Percentiles rank a stretch among this genome's conserved stretches.
Conservation (phyloP, 2,329 filamentous ascomycete genomes). For the Drechslerella dactyloides region DNA sequence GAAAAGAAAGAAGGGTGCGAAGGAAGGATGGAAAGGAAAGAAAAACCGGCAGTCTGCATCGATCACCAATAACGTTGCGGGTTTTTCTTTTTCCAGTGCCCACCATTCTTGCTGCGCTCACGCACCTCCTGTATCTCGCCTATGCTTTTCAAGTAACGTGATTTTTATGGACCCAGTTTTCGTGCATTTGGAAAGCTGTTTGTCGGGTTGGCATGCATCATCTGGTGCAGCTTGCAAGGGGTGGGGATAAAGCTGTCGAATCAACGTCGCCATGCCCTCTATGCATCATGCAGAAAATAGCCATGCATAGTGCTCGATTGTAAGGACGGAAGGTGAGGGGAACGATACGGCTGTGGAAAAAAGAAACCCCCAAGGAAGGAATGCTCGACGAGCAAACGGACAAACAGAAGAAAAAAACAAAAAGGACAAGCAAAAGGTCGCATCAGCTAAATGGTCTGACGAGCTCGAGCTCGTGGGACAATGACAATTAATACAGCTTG, state of each 20-base stretch:
- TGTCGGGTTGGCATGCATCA: slow-evolving; percentile 46
- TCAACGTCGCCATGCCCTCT: slow-evolving; percentile 25
- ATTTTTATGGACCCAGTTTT: slow-evolving; percentile 14
- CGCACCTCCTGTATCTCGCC: slow-evolving; percentile 46
- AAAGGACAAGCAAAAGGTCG: too few relatives aligned
- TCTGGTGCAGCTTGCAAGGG: slow-evolving; percentile 15
- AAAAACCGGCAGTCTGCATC: neutral
- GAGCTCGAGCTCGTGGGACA: too few relatives aligned
- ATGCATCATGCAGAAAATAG: slow-evolving; percentile 40
- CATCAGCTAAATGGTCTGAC: too few relatives aligned
- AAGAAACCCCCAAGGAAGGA: neutral
- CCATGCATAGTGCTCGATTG: slow-evolving; percentile 24
- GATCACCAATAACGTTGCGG: slow-evolving; percentile 2
- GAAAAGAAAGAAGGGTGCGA: too few relatives aligned
- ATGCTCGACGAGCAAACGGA: neutral
- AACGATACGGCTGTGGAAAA: neutral
- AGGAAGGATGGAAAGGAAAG: neutral
- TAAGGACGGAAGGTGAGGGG: slow-evolving; percentile 5
- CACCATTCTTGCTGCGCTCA: slow-evolving; percentile 25
- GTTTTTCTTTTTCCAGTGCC: slow-evolving; percentile 44
- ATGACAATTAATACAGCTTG: too few relatives aligned
- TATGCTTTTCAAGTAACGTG: slow-evolving; percentile 42
- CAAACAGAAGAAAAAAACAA: neutral
- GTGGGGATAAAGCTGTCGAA: slow-evolving; percentile 29
- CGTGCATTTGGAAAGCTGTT: slow-evolving; percentile 43